A percentile compares a stretch with the other conserved stretches of the same genome.
These are phyloP conservation scores for Penicillium malachiteum DNA, from an alignment of 495 filamentous ascomycete genomes.

Conservation along the genomic window DNA sequence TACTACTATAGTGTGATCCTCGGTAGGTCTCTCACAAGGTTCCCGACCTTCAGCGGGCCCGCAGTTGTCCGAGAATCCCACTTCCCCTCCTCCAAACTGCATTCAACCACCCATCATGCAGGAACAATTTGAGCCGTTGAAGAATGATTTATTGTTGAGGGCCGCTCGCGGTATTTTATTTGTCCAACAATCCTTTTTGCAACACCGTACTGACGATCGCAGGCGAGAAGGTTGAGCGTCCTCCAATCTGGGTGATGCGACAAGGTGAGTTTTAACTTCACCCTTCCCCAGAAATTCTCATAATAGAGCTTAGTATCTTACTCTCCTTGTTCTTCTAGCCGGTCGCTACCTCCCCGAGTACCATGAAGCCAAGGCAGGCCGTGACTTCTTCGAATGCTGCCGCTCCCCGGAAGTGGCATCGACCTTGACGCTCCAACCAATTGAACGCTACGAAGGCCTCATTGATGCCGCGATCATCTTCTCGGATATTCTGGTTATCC, in stretches of 20 bases:
- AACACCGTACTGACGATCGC: conserved; percentile 25
- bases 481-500: conserved; percentile 96
- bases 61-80: conserved; percentile 20
- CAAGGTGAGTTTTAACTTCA: conserved; percentile 61
- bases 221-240: conserved; percentile 87
- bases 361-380: conserved; percentile 82
- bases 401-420: conserved; percentile 89
- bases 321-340: conserved; percentile 51
- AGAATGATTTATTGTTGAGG: conserved; percentile 87
- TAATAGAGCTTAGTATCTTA: not conserved
- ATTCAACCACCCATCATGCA: conserved; percentile 49
- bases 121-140: conserved; percentile 69
- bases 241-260: conserved; percentile 98
- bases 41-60: conserved; percentile 13
- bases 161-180: conserved; percentile 71
- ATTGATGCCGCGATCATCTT: conserved; percentile 99
- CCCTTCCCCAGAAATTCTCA: not conserved
- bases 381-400: conserved; percentile 97
- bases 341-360: conserved; percentile 98
- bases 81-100: conserved; percentile 30
- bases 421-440: conserved; percentile 86
- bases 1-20: too few species aligned
- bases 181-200: not conserved
- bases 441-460: conserved; percentile 84
- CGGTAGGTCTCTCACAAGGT: conserved; percentile 5